Conservation (phyloP, 1,284 basidiomycete genomes). For the Phenoliferia sp. region DNA sequence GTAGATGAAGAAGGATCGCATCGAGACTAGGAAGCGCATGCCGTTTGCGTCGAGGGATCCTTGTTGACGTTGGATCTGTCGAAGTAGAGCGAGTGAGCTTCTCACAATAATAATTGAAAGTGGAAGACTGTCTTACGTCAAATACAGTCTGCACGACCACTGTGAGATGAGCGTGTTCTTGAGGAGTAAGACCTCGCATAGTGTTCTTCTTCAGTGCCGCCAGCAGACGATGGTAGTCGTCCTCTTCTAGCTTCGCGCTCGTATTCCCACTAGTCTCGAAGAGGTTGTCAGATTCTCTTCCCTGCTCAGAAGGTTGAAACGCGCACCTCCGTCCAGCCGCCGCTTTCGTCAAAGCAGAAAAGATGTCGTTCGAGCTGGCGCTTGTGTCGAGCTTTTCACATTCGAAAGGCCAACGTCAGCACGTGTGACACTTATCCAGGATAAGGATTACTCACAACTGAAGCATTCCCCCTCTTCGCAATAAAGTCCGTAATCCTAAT, state of each 20-base stretch:
- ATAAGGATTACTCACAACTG: too few relatives aligned
- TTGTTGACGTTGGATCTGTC: conserved; percentile 75
- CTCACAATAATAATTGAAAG: conserved; percentile 1
- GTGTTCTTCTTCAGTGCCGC: conserved; percentile 59
- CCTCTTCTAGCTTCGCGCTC: conserved; percentile 48
- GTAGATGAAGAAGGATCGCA: conserved; percentile 23
- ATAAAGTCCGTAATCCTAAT: conserved; percentile 14
- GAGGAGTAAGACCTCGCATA: conserved; percentile 63
- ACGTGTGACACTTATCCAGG: neutral
- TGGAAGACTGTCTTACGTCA: conserved; percentile 55
- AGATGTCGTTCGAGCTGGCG: neutral
- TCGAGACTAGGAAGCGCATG: conserved; percentile 76
- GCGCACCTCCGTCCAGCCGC: neutral
- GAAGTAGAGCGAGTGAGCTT: conserved; percentile 6
- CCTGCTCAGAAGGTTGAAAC: neutral
- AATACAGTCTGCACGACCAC: conserved; percentile 77
- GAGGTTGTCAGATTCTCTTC: neutral
- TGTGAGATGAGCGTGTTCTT: conserved; percentile 72
- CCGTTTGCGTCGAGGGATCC: conserved; percentile 83
- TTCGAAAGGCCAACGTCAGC: neutral
- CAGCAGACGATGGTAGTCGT: conserved; percentile 58
- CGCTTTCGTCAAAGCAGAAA: neutral
- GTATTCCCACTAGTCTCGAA: neutral
- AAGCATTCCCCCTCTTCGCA: neutral
- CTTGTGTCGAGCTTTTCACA: neutral